Evolutionary conservation across 1,284 basidiomycete genomes (phyloP), one percentile per base, ranked within the genome.

Genomic region (Ustilago trichophora): DNA sequence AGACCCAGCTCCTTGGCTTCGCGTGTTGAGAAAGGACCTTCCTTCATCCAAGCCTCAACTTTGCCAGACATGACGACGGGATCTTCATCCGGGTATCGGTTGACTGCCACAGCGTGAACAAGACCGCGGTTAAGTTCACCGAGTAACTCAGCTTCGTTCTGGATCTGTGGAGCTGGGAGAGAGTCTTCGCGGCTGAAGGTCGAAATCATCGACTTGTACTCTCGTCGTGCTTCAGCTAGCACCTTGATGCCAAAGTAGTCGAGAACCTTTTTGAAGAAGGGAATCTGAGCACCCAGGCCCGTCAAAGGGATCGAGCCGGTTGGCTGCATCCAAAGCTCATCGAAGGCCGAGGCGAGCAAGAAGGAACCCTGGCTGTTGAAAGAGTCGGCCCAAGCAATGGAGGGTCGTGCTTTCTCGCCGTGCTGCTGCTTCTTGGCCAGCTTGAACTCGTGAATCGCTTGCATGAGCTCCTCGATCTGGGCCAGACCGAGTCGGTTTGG

Each of bases 291-390:
- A 6, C 77, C 72, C 9, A 83, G 67, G 18, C 83, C 83, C 0
- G 77, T 78, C 25, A 84, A 67, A 3, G 83, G 83, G 3, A 84
- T 72, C 18, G 76, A 73, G 36, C 83, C 83, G 0, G 75, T 76
- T 13, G 82, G 83, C 59, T 84, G 83, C 35, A 80, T 72, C 66
- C 83, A 84, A 21, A 84, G 69, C 72, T 83, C 79, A 46, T 83
- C 82, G 52, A 84, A 84, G 0, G 77, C 79, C 32, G 72, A 72
- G 11, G 82, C 82, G 6, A 83, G 68, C 11, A 83, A 47, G 57
- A 78, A 83, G 36, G 80, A 75, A 15, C 76, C 80, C 50, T 84
- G 83, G 36, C 71, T 76, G 34, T 69, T 54, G 44, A 83, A 84
- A 1, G 80, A 78, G 38, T 84, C 83, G 3, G 82, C 75, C 77